phyloP scores from a whole-genome alignment of 2,329 filamentous ascomycete species.

The Fusarium graminum region DNA sequence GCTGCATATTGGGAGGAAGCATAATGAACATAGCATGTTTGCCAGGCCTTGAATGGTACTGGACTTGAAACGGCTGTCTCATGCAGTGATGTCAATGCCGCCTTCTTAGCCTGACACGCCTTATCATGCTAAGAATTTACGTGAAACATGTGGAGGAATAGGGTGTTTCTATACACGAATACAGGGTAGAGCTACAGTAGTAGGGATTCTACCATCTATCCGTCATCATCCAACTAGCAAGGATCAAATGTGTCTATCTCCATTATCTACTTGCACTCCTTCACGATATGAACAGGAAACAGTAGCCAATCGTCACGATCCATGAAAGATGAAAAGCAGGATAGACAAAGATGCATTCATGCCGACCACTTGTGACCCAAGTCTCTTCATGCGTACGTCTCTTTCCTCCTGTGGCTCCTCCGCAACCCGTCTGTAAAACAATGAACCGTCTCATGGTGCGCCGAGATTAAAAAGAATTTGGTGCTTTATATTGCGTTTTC shows the following conservation, averaged over 20 bases:
- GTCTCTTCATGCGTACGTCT: constrained; percentile 35
- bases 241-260: constrained; percentile 3
- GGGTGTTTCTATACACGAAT: constrained; percentile 56
- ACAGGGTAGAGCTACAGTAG: constrained; percentile 49
- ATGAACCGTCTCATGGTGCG: constrained; percentile 40
- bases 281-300: constrained; percentile 4
- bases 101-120: neutral
- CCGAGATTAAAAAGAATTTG: constrained; percentile 40
- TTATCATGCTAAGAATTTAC: neutral
- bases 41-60: constrained; percentile 22
- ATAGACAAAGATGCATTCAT: constrained; percentile 13
- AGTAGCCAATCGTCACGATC: constrained; percentile 11
- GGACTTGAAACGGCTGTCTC: neutral
- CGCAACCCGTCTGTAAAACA: constrained; percentile 33
- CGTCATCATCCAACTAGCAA: constrained; percentile 18
- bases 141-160: constrained; percentile 23
- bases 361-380: constrained; percentile 24
- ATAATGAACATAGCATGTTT: constrained; percentile 31
- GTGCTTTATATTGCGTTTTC: constrained; percentile 31
- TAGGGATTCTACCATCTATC: constrained; percentile 31
- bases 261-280: constrained; percentile 4
- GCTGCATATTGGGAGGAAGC: constrained; percentile 34
- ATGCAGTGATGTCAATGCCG: constrained; percentile 6
- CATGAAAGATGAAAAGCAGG: constrained; percentile 12
- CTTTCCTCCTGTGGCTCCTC: constrained; percentile 19